phyloP scores from a whole-genome alignment of 306 rosid species.

The Senna tora region DNA sequence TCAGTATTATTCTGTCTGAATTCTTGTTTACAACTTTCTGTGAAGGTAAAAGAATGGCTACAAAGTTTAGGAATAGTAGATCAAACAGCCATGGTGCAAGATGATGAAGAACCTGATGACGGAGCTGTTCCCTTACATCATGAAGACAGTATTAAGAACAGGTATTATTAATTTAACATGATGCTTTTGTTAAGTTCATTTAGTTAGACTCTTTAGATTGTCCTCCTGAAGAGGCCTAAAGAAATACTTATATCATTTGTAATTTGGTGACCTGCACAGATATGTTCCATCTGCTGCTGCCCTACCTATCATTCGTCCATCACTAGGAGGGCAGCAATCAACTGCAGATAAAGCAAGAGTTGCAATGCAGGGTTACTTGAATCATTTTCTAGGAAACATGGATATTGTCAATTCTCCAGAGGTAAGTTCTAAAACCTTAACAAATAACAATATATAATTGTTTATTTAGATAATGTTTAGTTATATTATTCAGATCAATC shows the following conservation, averaged over 20 bases:
- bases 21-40: conserved; percentile 23
- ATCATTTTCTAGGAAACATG: conserved; percentile 78
- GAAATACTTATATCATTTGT: not conserved
- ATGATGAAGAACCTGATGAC: conserved; percentile 87
- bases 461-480: conserved; percentile 21
- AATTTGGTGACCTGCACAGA: conserved; percentile 50
- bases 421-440: conserved; percentile 45
- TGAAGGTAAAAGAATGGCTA: conserved; percentile 93
- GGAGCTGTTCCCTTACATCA: conserved; percentile 68
- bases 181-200: conserved; percentile 13
- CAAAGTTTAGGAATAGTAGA: conserved; percentile 83
- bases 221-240: not conserved
- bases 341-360: conserved; percentile 73
- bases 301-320: conserved; percentile 79
- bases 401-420: conserved; percentile 89
- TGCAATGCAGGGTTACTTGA: conserved; percentile 88
- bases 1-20: conserved; percentile 20
- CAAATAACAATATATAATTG: conserved; percentile 10
- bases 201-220: not conserved
- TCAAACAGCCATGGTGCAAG: conserved; percentile 71
- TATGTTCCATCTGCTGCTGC: conserved; percentile 85
- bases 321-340: conserved; percentile 75
- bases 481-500: conserved; percentile 17
- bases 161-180: conserved; percentile 47
- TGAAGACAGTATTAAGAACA: conserved; percentile 66